phyloP scores from a whole-genome alignment of 208 protist genomes.

The Wallacemonas sp. region DNA sequence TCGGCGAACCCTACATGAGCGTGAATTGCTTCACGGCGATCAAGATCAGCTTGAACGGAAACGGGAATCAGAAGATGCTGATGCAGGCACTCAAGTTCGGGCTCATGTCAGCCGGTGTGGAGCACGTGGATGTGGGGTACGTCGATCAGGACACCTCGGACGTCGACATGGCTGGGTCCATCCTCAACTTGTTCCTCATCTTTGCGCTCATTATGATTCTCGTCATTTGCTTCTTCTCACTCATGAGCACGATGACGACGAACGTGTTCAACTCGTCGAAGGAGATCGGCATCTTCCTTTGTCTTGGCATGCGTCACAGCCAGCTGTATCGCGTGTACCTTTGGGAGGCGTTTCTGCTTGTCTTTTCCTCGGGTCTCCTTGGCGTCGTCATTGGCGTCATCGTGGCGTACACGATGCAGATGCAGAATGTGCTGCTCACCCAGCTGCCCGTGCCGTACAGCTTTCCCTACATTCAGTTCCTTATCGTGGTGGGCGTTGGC shows the following conservation, averaged over 20 bases:
- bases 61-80: neutral
- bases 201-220: constrained; percentile 90
- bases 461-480: constrained; percentile 87
- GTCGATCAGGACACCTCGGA: constrained; percentile 23
- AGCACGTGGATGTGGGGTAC: neutral
- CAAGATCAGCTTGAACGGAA: neutral
- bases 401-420: constrained; percentile 89
- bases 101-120: neutral
- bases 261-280: constrained; percentile 94
- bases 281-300: constrained; percentile 94
- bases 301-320: constrained; percentile 81
- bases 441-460: constrained; percentile 90
- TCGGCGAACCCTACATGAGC: constrained; percentile 18
- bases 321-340: constrained; percentile 92
- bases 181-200: constrained; percentile 93
- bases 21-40: neutral
- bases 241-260: constrained; percentile 92
- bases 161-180: constrained; percentile 42
- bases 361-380: constrained; percentile 87
- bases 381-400: constrained; percentile 89
- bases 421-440: constrained; percentile 91
- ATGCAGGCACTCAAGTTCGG: neutral
- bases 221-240: constrained; percentile 94
- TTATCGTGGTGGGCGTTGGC: constrained; percentile 47
- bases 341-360: constrained; percentile 95